Evolutionary conservation across 768 basidiomycete genomes (phyloP), one percentile per base, ranked within the genome.

Genomic region (Leccinum sublutescens): DNA sequence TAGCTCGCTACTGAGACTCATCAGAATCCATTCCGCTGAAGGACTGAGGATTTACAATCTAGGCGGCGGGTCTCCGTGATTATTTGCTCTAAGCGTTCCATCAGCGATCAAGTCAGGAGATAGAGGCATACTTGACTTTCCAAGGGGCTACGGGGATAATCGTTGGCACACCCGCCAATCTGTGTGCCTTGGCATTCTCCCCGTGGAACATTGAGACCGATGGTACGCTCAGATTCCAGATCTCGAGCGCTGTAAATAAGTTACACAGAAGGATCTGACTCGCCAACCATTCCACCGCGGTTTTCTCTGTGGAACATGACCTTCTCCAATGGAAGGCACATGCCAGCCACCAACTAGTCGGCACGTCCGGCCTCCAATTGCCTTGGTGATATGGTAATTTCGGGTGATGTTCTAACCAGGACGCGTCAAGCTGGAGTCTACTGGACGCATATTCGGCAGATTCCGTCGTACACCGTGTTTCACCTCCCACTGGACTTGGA

Each of bases 11-110:
- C 3, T 23, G 9, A 6, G 15, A 14, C 8, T 0, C 0, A 3
- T 67, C 3, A 68, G 50, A 52, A 40, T 7, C 4, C 21, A 25
- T 34, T 21, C 14, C 7, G 2, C n/a, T 3, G 31, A 55, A 53
- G 54, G 38, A 5, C 7, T 1, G 17, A 50, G 4, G 27, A 4
- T 3, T 57, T 55, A 62, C 65, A 50, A 31, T 50, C 1, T 52
- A n/a, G 6, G 11, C 0, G 0, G 8, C 33, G 0, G 27, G 23
- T 48, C 7, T 1, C 5, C 38, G 2, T 31, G 3, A 8, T 21
- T 12, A 8, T 2, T 17, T 34, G 5, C 25, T 33, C 4, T 15
- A n/a, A 45, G 19, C 25, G 10, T 3, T 9, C 10, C 45, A 19
- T 29, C 38, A 0, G 23, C 10, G 15, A 43, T 17, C 12, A 4